Conservation (phyloP, 2,329 filamentous ascomycete genomes). For the Aspergillus ochraceoroseus region DNA sequence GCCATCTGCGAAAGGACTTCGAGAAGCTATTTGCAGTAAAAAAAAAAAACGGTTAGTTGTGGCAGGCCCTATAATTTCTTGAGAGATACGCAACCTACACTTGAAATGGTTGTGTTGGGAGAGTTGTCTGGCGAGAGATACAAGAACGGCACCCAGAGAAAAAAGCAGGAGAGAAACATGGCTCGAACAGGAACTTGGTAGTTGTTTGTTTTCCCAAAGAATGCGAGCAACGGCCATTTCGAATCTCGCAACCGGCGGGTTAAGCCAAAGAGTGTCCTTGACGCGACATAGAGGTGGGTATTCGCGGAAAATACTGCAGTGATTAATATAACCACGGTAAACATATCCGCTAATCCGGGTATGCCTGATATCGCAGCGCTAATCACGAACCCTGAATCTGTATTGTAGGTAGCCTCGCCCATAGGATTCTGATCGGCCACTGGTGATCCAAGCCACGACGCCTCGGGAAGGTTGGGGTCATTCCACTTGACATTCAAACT, state of each 20-base stretch:
- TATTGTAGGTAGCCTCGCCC: neutral
- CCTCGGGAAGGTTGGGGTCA: constrained; percentile 20
- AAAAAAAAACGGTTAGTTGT: too few species aligned
- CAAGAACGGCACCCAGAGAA: constrained; percentile 44
- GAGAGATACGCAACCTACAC: constrained; percentile 9
- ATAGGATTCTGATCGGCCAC: neutral
- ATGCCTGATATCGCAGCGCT: constrained; percentile 23
- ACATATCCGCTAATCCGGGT: constrained; percentile 20
- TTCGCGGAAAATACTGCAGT: constrained; percentile 32
- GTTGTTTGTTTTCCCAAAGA: constrained; percentile 26
- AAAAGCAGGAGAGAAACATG: constrained; percentile 40
- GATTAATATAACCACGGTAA: constrained; percentile 31
- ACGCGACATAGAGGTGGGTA: constrained; percentile 36
- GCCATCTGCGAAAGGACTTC: constrained; percentile 39
- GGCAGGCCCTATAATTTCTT: too few species aligned
- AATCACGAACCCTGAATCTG: constrained; percentile 24
- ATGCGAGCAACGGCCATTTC: constrained; percentile 19
- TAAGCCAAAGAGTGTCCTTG: constrained; percentile 33
- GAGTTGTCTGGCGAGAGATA: constrained; percentile 26
- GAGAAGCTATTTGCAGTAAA: constrained; percentile 31
- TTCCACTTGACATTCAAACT: constrained; percentile 26
- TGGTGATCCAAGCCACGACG: constrained; percentile 19
- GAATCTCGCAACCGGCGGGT: constrained; percentile 17
- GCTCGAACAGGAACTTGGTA: constrained; percentile 37
- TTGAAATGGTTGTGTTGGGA: constrained; percentile 14